Conservation (phyloP, 2,329 filamentous ascomycete genomes). For the Pseudogymnoascus verrucosus region DNA sequence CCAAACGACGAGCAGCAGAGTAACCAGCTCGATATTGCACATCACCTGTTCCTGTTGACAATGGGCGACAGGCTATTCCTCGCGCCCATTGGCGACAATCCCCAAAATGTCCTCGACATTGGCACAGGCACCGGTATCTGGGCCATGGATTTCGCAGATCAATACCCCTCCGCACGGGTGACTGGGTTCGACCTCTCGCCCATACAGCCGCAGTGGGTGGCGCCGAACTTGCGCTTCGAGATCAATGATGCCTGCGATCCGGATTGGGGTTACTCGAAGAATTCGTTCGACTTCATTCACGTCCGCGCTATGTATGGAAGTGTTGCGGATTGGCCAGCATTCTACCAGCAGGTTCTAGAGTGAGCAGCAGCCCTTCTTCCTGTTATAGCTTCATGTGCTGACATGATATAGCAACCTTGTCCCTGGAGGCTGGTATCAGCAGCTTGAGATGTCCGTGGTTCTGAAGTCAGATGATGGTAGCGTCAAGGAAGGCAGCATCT, state of each 20-base stretch:
- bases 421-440: constrained; percentile 31
- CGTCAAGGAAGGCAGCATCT: constrained; percentile 31
- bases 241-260: constrained; percentile 50
- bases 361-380: constrained; percentile 28
- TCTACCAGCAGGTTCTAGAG: constrained; percentile 43
- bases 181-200: constrained; percentile 29
- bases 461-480: constrained; percentile 38
- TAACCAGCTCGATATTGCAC: constrained; percentile 23
- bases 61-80: constrained; percentile 21
- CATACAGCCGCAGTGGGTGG: constrained; percentile 39
- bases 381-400: constrained; percentile 14
- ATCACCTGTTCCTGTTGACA: constrained; percentile 22
- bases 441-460: constrained; percentile 23
- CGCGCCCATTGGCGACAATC: constrained; percentile 26
- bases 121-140: constrained; percentile 38
- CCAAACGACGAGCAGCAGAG: constrained; percentile 27
- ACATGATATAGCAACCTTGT: constrained; percentile 27
- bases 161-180: constrained; percentile 26
- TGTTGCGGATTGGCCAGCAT: constrained; percentile 46
- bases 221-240: constrained; percentile 54
- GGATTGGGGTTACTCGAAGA: constrained; percentile 32
- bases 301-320: constrained; percentile 49
- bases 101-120: constrained; percentile 31
- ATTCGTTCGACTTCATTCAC: constrained; percentile 54
- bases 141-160: constrained; percentile 32